These are phyloP conservation scores for Thelonectria discophora DNA, from an alignment of 2,329 filamentous ascomycete species.

Conservation along the genomic window DNA sequence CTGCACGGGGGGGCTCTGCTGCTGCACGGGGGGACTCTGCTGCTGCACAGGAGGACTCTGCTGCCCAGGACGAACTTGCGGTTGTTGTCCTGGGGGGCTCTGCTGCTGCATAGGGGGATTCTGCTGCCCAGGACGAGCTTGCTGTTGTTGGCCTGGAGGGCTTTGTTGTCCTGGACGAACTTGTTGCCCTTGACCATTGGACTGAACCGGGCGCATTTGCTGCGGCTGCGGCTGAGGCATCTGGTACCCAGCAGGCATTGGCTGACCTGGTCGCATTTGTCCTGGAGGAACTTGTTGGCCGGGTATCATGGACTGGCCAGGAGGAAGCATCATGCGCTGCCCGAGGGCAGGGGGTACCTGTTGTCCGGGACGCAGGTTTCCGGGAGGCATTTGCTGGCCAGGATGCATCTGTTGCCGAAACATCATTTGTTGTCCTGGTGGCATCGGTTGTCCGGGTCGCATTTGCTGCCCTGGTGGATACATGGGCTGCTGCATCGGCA, in stretches of 20 bases:
- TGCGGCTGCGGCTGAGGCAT: not conserved
- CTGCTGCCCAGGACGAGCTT: no score
- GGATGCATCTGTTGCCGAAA: constrained; percentile 13
- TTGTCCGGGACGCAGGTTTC: not conserved
- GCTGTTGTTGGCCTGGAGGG: not conserved
- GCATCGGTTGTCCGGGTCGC: constrained; percentile 15
- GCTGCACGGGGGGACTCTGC: not conserved
- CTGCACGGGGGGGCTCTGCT: not conserved
- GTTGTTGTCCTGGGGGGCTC: not conserved
- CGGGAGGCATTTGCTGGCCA: not conserved
- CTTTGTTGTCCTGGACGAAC: not conserved
- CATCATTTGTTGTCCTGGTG: constrained; percentile 18
- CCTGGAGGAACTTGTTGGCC: not conserved
- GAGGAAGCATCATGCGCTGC: not conserved
- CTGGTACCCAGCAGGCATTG: not conserved
- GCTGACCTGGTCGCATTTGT: not conserved
- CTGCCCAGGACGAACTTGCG: no score
- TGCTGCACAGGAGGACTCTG: not conserved
- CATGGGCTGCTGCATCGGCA: constrained; percentile 31
- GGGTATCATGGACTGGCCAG: not conserved
- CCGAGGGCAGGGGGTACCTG: not conserved
- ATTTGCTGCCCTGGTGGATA: constrained; percentile 22
- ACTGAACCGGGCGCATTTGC: not conserved
- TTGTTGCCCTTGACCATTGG: not conserved
- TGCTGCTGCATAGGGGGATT: not conserved